Evolutionary conservation across 2,329 filamentous ascomycete species (phyloP).

Genomic region (Verticillium longisporum): DNA sequence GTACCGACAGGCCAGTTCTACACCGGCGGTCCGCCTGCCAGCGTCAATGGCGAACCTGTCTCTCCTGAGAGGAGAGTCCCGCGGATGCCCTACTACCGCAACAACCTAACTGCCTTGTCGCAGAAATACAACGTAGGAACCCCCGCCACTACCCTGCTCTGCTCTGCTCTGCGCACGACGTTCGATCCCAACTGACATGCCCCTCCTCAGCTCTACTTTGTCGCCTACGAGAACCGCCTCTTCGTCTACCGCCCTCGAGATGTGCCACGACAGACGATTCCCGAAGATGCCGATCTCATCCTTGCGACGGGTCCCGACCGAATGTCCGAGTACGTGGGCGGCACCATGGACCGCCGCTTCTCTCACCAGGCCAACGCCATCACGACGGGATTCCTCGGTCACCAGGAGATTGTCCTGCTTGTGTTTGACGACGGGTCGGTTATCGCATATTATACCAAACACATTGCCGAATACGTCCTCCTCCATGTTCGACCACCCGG

Average conservation of each 20-base stretch:
- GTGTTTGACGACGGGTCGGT: conserved; percentile 73
- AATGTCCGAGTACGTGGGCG: conserved; percentile 33
- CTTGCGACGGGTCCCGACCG: conserved; percentile 36
- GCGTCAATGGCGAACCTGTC: neutral
- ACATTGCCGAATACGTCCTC: conserved; percentile 41
- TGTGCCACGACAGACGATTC: conserved; percentile 39
- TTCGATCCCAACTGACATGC: neutral
- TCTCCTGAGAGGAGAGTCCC: conserved; percentile 12
- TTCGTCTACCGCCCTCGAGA: conserved; percentile 48
- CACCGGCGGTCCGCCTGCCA: neutral
- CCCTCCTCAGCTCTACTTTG: conserved; percentile 48
- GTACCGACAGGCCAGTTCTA: conserved; percentile 7
- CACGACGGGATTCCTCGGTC: conserved; percentile 60
- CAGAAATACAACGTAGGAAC: conserved; percentile 45
- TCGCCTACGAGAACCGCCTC: conserved; percentile 49
- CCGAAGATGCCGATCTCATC: conserved; percentile 40
- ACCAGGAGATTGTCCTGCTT: conserved; percentile 61
- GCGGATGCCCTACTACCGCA: conserved; percentile 31
- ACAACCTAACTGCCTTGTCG: conserved; percentile 53
- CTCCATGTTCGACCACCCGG: conserved; percentile 10
- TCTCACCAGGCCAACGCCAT: conserved; percentile 65
- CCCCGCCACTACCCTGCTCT: neutral
- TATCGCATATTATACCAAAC: conserved; percentile 58
- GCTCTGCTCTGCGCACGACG: neutral
- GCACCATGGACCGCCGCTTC: conserved; percentile 42